Conservation (phyloP, 163 green algal genomes). For the Coccomyxa subellipsoidea region DNA sequence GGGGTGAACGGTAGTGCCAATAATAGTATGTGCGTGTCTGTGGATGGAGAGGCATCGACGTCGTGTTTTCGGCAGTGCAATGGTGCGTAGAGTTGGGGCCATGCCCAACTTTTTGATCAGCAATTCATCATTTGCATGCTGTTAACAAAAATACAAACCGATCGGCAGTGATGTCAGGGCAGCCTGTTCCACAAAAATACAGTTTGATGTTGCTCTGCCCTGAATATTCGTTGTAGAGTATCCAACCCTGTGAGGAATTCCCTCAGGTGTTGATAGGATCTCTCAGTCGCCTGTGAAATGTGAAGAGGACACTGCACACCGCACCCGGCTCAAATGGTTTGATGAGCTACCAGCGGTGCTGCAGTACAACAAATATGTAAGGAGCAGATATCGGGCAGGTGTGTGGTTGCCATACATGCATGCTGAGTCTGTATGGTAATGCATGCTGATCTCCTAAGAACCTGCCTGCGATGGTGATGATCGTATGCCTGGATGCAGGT, state of each 20-base stretch:
- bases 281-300: not conserved
- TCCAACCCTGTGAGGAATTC: too few species aligned
- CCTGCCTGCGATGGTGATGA: too few species aligned
- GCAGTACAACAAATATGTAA: slow-evolving; percentile 42
- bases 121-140: too few species aligned
- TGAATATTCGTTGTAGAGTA: too few species aligned
- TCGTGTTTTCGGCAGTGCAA: not conserved
- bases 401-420: not conserved
- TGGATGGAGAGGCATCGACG: not conserved
- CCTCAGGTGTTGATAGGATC: too few species aligned
- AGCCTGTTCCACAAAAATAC: too few species aligned
- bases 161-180: too few species aligned
- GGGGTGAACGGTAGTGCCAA: too few species aligned
- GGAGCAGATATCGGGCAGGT: slow-evolving; percentile 44
- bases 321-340: slow-evolving; percentile 25
- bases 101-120: not conserved
- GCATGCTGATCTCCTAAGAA: not conserved
- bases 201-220: too few species aligned
- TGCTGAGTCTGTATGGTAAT: slow-evolving; percentile 3
- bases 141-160: too few species aligned
- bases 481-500: slow-evolving; percentile 14
- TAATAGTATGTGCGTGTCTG: not conserved
- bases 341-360: slow-evolving; percentile 34
- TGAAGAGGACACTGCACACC: not conserved
- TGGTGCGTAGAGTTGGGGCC: not conserved